Conservation (phyloP, 2,329 filamentous ascomycete genomes). For the Stromatinia cepivora region DNA sequence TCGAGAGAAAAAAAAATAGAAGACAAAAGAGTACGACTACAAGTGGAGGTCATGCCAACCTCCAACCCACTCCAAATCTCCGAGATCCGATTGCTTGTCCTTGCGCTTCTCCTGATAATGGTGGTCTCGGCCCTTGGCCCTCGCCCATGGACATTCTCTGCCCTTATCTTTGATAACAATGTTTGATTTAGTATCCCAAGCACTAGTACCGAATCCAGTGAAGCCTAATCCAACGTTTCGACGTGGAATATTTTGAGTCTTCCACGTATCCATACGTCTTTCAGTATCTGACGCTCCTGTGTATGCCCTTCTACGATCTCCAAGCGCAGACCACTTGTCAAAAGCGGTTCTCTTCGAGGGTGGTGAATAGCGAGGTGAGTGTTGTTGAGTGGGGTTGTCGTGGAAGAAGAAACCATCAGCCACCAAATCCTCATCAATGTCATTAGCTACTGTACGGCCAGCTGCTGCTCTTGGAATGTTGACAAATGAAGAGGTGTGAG, state of each 20-base stretch:
- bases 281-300: slow-evolving; percentile 52
- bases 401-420: slow-evolving; percentile 74
- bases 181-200: slow-evolving; percentile 40
- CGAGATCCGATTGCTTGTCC: slow-evolving; percentile 55
- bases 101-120: slow-evolving; percentile 45
- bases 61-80: slow-evolving; percentile 91
- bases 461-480: slow-evolving; percentile 47
- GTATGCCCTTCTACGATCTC: slow-evolving; percentile 75
- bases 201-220: slow-evolving; percentile 47
- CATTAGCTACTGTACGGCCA: slow-evolving; percentile 44
- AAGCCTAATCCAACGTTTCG: slow-evolving; percentile 50
- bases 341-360: slow-evolving; percentile 61
- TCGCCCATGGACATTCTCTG: slow-evolving; percentile 52
- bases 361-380: slow-evolving; percentile 58
- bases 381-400: slow-evolving; percentile 49
- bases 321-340: slow-evolving; percentile 89
- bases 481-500: slow-evolving; percentile 53
- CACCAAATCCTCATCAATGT: slow-evolving; percentile 64
- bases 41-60: slow-evolving; percentile 73
- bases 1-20: slow-evolving; percentile 25
- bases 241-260: slow-evolving; percentile 41
- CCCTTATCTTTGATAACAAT: slow-evolving; percentile 42
- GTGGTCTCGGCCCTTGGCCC: slow-evolving; percentile 49
- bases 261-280: slow-evolving; percentile 51
- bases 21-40: slow-evolving; percentile 43